phyloP scores from a whole-genome alignment of 371 early-diverging fungal species.

The Encephalitozoon romaleae region DNA sequence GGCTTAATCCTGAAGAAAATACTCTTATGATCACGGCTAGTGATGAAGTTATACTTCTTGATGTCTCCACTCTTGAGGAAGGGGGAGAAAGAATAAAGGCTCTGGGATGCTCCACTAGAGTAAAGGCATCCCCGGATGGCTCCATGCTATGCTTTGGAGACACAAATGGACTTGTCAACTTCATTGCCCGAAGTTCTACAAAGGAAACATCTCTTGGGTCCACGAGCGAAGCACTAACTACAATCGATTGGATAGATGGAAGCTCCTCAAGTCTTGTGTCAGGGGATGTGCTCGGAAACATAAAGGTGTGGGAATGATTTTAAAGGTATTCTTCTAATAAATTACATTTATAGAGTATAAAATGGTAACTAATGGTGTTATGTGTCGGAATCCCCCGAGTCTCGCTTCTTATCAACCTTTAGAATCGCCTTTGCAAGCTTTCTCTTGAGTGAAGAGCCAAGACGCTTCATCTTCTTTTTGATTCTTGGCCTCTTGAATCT shows the following conservation, averaged over 20 bases:
- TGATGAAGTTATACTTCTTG: not conserved
- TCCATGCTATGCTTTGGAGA: not conserved
- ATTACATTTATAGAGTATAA: not conserved
- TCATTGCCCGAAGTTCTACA: not conserved
- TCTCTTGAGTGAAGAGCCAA: not conserved
- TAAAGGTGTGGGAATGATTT: not conserved
- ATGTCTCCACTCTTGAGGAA: not conserved
- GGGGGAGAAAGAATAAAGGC: not conserved
- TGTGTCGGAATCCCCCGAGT: not conserved
- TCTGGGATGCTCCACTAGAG: not conserved
- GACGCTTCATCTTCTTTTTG: not conserved
- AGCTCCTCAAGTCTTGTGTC: not conserved
- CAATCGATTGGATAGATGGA: not conserved
- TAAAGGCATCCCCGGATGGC: not conserved
- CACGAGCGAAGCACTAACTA: not conserved
- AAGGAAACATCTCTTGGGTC: not conserved
- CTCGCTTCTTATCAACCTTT: not conserved
- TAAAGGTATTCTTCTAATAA: not conserved
- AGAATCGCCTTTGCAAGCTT: not conserved
- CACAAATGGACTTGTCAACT: not conserved
- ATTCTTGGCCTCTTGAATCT: conserved; percentile 4
- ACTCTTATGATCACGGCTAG: not conserved
- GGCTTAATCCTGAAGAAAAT: not conserved
- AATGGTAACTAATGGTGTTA: not conserved
- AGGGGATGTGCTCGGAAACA: not conserved